A percentile compares a stretch with the other conserved stretches of the same genome.
These are phyloP conservation scores for Fusarium anguioides DNA, from an alignment of 2,329 filamentous ascomycete species.

Conservation along the genomic window DNA sequence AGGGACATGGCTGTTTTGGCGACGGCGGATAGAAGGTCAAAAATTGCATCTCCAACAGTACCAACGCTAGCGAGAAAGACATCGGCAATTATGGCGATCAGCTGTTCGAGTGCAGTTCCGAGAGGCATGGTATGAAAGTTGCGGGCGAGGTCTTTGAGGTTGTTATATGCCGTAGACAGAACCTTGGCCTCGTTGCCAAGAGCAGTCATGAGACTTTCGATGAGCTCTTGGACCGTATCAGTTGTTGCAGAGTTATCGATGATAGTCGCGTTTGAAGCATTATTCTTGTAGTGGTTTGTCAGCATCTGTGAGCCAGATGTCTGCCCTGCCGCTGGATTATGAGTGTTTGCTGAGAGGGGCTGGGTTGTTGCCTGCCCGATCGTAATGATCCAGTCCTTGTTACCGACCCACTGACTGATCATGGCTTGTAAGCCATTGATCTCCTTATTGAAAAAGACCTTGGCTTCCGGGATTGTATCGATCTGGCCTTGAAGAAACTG, in stretches of 20 bases:
- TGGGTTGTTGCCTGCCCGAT: neutral
- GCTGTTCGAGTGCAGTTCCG: neutral
- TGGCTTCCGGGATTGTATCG: neutral
- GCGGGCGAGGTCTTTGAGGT: no score
- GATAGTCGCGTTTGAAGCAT: fast-evolving
- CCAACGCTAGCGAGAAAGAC: fast-evolving
- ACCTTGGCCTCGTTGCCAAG: neutral
- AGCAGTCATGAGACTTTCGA: fast-evolving
- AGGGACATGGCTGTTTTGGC: neutral
- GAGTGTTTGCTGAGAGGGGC: neutral
- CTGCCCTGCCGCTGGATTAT: neutral
- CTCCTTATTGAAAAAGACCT: neutral
- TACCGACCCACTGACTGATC: neutral
- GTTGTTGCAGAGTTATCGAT: neutral
- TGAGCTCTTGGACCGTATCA: neutral
- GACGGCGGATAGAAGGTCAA: neutral
- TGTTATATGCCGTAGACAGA: no score
- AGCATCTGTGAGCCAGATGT: neutral
- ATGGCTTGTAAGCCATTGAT: fast-evolving
- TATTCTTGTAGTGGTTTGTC: neutral
- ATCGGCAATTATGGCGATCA: neutral
- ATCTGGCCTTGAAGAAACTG: neutral
- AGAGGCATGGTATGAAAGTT: fast-evolving
- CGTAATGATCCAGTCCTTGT: neutral
- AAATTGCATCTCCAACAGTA: neutral